Conservation (phyloP, 345 rosid genomes). For the Cochlearia excelsa region DNA sequence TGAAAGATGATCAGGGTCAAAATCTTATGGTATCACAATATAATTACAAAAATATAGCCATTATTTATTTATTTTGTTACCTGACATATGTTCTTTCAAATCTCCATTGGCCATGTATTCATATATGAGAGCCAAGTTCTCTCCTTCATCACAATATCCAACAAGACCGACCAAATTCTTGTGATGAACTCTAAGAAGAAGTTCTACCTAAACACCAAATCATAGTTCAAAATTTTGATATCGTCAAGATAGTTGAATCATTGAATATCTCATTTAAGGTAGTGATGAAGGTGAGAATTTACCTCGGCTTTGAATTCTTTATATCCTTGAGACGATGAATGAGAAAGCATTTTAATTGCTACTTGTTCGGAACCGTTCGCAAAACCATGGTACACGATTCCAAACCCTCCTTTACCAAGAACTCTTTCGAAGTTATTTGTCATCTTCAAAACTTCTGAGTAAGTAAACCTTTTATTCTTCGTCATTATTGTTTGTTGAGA, state of each 20-base stretch:
- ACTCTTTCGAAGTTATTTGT: slow-evolving; percentile 42
- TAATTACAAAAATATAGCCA: no score
- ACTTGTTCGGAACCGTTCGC: slow-evolving; percentile 25
- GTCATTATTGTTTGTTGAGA: background rate
- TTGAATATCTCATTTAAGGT: background rate
- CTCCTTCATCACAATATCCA: slow-evolving; percentile 41
- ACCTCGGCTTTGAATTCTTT: slow-evolving; percentile 40
- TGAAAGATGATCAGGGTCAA: no score
- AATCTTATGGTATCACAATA: no score
- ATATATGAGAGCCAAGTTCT: slow-evolving; percentile 30
- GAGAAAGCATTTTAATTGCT: slow-evolving; percentile 38
- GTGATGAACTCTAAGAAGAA: slow-evolving; percentile 52
- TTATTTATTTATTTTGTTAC: background rate
- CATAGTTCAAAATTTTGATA: background rate
- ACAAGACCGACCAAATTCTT: slow-evolving; percentile 19
- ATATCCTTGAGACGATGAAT: slow-evolving; percentile 33
- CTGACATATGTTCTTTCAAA: slow-evolving; percentile 37
- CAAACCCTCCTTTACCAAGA: slow-evolving; percentile 58
- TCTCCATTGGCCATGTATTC: slow-evolving; percentile 33
- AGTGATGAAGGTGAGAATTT: background rate
- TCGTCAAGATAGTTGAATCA: background rate
- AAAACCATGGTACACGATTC: slow-evolving; percentile 46
- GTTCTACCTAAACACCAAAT: slow-evolving; percentile 34
- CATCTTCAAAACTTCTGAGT: slow-evolving; percentile 32
- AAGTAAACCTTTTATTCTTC: slow-evolving; percentile 29